A percentile compares a stretch with the other conserved stretches of the same genome.
Conservation (phyloP, 768 basidiomycete species). For the Hirschioporus abietinus region DNA sequence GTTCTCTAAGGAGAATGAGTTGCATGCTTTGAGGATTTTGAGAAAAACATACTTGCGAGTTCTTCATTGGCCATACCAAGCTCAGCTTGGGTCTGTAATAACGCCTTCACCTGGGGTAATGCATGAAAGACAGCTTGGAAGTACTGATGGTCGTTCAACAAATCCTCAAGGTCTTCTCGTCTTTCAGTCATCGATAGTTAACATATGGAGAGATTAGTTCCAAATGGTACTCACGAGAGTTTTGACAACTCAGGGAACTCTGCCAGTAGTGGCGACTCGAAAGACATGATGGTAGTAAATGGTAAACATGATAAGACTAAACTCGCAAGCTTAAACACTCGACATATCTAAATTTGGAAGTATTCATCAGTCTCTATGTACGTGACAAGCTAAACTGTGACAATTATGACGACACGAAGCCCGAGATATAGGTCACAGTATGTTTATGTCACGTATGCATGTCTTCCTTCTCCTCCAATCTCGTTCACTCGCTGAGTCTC, state of each 20-base stretch:
- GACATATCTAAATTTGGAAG: too few relatives aligned
- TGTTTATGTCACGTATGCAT: neutral
- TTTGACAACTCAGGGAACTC: conserved; percentile 73
- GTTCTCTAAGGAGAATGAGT: conserved; percentile 41
- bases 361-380: neutral
- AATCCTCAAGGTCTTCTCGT: conserved; percentile 86
- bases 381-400: neutral
- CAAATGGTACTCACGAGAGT: conserved; percentile 52
- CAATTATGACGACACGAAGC: neutral
- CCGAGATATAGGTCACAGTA: neutral
- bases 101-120: conserved; percentile 61
- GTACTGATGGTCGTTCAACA: conserved; percentile 74
- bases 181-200: conserved; percentile 31
- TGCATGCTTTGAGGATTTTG: conserved; percentile 11
- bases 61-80: conserved; percentile 81
- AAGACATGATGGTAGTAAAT: conserved; percentile 6
- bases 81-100: conserved; percentile 73
- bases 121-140: conserved; percentile 88
- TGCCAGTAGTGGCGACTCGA: conserved; percentile 22
- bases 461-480: neutral
- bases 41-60: conserved; percentile 64
- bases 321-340: too few relatives aligned
- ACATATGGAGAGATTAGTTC: neutral
- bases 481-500: neutral
- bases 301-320: neutral